A percentile compares a stretch with the other conserved stretches of the same genome.
Evolutionary conservation across 2,329 filamentous ascomycete genomes (phyloP).

Genomic region (Arthrobotrys sinensis): DNA sequence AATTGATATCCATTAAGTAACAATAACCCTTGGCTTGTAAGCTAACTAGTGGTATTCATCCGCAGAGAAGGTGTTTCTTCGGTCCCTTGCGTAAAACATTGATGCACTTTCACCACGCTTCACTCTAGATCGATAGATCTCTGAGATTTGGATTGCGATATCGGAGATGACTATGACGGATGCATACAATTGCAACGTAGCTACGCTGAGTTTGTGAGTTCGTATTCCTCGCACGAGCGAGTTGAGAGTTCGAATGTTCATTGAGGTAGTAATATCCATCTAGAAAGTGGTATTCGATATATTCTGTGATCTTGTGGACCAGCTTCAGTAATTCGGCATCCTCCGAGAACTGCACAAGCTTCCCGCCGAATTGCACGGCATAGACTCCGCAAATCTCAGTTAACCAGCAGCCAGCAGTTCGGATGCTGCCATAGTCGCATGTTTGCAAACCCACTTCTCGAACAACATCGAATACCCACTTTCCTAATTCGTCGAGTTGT

Average conservation of each 20-base stretch:
- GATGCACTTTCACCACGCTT: neutral
- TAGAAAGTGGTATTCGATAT: constrained; percentile 8
- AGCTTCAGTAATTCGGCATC: neutral
- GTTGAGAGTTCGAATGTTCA: neutral
- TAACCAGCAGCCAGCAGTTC: neutral
- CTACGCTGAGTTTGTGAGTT: neutral
- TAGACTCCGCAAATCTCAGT: neutral
- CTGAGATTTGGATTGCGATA: constrained; percentile 36
- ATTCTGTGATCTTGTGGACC: neutral
- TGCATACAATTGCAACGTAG: neutral
- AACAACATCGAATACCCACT: constrained; percentile 15
- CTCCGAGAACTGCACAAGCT: constrained; percentile 8
- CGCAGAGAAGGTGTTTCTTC: constrained; percentile 53
- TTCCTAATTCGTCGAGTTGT: constrained; percentile 10
- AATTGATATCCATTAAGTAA: constrained; percentile 34
- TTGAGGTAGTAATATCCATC: neutral
- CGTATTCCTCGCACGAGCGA: neutral
- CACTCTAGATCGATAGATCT: neutral
- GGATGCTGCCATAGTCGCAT: constrained; percentile 17
- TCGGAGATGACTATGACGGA: constrained; percentile 31
- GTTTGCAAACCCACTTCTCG: neutral
- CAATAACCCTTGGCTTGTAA: constrained; percentile 4
- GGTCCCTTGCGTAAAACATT: constrained; percentile 7
- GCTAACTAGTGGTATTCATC: constrained; percentile 26
- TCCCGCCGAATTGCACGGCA: constrained; percentile 15